These are phyloP conservation scores for Knufia petricola DNA, from an alignment of 2,329 filamentous ascomycete genomes.

Conservation along the genomic window DNA sequence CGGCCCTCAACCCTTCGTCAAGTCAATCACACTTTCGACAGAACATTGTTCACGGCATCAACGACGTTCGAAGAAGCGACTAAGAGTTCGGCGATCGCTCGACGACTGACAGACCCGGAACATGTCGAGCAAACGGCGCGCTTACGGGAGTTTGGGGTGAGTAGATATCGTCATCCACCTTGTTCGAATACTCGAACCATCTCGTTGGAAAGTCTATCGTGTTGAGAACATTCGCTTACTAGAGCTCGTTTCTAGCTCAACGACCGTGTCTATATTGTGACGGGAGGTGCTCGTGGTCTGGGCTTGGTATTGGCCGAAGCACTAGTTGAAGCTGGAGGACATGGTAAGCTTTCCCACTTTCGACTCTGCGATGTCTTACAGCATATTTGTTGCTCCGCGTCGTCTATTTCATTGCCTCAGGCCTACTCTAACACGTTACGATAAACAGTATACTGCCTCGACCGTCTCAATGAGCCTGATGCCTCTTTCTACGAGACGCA, in stretches of 20 bases:
- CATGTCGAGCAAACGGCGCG: not conserved
- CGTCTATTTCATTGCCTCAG: too few species aligned
- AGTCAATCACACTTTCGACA: too few species aligned
- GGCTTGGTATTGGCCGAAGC: constrained; percentile 67
- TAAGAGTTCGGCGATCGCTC: not conserved
- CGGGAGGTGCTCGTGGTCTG: constrained; percentile 61
- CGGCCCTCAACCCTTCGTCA: too few species aligned
- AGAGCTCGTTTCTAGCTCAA: not conserved
- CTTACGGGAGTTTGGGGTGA: constrained; percentile 4
- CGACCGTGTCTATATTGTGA: constrained; percentile 61
- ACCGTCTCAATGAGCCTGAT: constrained; percentile 34
- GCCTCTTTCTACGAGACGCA: constrained; percentile 57
- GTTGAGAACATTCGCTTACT: not conserved
- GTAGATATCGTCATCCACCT: too few species aligned
- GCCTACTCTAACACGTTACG: not conserved
- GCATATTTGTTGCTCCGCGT: too few species aligned
- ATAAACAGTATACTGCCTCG: constrained; percentile 38
- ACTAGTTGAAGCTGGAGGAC: constrained; percentile 62
- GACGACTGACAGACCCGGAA: not conserved
- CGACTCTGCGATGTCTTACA: too few species aligned
- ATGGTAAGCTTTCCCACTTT: not conserved
- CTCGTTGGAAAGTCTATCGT: too few species aligned
- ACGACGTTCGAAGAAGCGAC: not conserved
- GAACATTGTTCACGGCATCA: not conserved
- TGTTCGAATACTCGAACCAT: too few species aligned